phyloP scores from a whole-genome alignment of 805 yeast genomes.

The Starmerella ratchasimensis region DNA sequence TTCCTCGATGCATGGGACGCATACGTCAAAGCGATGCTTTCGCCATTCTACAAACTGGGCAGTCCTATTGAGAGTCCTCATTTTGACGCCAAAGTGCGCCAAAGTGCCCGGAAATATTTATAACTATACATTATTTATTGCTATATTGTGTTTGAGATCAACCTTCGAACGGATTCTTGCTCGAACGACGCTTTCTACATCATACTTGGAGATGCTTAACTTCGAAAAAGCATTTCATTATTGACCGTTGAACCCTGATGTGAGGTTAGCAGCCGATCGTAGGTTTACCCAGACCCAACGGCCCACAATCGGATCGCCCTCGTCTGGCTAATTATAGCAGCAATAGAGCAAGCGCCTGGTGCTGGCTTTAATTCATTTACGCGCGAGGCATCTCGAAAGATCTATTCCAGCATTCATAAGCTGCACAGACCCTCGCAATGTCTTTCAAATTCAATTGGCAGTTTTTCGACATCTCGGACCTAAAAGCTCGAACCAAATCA shows the following conservation, averaged over 20 bases:
- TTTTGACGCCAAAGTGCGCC: conserved; percentile 62
- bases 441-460: conserved; percentile 60
- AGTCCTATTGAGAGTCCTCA: conserved; percentile 58
- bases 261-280: too few species aligned
- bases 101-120: conserved; percentile 62
- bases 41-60: conserved; percentile 72
- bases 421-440: conserved; percentile 20
- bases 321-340: not conserved
- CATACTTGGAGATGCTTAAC: too few species aligned
- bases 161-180: too few species aligned
- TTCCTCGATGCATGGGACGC: conserved; percentile 76
- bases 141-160: too few species aligned
- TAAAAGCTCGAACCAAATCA: conserved; percentile 42
- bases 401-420: not conserved
- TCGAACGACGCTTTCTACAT: too few species aligned
- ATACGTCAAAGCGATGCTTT: conserved; percentile 70
- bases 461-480: conserved; percentile 51
- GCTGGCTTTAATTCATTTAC: not conserved
- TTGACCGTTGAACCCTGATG: too few species aligned
- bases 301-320: not conserved
- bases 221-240: too few species aligned
- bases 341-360: not conserved
- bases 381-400: not conserved
- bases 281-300: not conserved
- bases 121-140: conserved; percentile 21